These are phyloP conservation scores for Tylopilus subfusipes DNA, from an alignment of 768 basidiomycete species.

Conservation along the genomic window DNA sequence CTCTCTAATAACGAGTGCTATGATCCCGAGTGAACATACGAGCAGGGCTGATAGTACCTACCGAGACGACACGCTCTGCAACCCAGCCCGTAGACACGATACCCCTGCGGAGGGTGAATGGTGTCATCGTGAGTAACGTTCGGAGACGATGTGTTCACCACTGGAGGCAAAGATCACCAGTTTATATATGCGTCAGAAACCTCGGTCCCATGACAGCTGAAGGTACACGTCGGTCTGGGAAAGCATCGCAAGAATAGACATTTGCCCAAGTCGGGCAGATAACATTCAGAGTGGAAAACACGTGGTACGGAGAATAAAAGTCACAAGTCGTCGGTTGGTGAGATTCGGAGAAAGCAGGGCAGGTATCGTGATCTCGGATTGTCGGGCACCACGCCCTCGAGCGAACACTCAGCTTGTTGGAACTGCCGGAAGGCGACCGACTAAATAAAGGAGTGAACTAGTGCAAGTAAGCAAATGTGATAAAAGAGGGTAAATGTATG, in stretches of 20 bases:
- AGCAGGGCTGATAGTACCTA: constrained; percentile 11
- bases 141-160: not conserved
- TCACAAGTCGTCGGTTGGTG: not conserved
- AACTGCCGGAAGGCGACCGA: too few species aligned
- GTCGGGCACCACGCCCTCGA: too few species aligned
- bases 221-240: constrained; percentile 6
- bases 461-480: too few species aligned
- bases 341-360: not conserved
- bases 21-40: not conserved
- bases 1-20: not conserved
- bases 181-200: not conserved
- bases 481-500: too few species aligned
- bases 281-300: constrained; percentile 7
- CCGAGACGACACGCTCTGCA: constrained; percentile 25
- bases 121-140: not conserved
- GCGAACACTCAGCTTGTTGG: not conserved
- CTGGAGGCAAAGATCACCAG: not conserved
- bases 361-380: not conserved
- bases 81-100: not conserved
- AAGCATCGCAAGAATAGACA: constrained; percentile 15
- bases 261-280: not conserved
- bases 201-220: not conserved
- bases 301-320: not conserved
- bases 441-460: too few species aligned
- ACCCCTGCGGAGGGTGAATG: not conserved